Conservation (phyloP, 2,329 filamentous ascomycete species). For the Alternaria postmessia region DNA sequence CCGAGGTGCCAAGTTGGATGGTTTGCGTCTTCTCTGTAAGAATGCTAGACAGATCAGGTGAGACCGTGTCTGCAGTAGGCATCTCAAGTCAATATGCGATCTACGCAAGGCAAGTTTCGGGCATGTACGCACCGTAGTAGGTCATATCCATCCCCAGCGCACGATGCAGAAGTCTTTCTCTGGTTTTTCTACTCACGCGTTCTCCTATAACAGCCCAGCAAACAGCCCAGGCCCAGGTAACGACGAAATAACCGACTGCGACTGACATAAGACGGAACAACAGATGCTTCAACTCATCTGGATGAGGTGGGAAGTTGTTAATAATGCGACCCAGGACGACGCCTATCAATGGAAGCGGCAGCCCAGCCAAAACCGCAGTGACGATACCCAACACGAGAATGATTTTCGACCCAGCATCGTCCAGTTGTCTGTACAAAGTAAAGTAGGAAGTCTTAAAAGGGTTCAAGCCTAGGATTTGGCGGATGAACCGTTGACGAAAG, state of each 20-base stretch:
- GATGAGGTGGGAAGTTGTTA: slow-evolving; percentile 58
- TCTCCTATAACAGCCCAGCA: slow-evolving; percentile 62
- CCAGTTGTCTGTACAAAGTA: slow-evolving; percentile 56
- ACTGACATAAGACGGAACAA: slow-evolving; percentile 56
- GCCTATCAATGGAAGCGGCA: slow-evolving; percentile 69
- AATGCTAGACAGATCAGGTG: slow-evolving; percentile 59
- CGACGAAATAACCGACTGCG: slow-evolving; percentile 58
- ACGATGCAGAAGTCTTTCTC: slow-evolving; percentile 57
- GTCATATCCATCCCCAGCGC: slow-evolving; percentile 61
- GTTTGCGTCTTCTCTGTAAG: slow-evolving; percentile 57
- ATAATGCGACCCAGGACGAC: slow-evolving; percentile 63
- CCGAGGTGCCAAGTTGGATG: slow-evolving; percentile 57
- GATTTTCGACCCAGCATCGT: slow-evolving; percentile 50
- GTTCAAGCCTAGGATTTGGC: slow-evolving; percentile 53
- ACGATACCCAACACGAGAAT: slow-evolving; percentile 48
- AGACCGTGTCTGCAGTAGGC: slow-evolving; percentile 49
- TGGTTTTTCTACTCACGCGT: slow-evolving; percentile 57
- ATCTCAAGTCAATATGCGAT: background rate
- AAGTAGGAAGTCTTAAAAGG: slow-evolving; percentile 60
- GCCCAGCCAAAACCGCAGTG: slow-evolving; percentile 62
- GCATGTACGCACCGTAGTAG: slow-evolving; percentile 50
- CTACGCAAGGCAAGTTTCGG: background rate
- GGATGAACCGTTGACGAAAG: slow-evolving; percentile 45
- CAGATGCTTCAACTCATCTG: slow-evolving; percentile 53
- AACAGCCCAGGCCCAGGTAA: slow-evolving; percentile 60